Evolutionary conservation across 2,329 filamentous ascomycete genomes (phyloP).

Genomic region (Botryotinia calthae): DNA sequence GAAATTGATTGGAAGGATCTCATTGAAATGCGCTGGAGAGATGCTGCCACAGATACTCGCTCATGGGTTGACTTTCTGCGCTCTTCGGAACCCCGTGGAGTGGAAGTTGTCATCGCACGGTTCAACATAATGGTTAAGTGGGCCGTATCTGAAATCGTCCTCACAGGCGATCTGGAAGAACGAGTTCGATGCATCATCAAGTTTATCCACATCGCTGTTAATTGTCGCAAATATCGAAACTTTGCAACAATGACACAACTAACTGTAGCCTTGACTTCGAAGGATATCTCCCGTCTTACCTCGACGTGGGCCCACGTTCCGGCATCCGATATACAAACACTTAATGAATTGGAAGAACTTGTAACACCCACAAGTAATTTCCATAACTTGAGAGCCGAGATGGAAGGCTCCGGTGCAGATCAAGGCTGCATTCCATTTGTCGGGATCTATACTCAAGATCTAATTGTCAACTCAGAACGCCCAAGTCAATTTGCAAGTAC

Average conservation of each 20-base stretch:
- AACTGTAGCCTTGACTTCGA: slow-evolving; percentile 71
- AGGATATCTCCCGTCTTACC: slow-evolving; percentile 65
- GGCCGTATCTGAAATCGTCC: slow-evolving; percentile 74
- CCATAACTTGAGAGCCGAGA: slow-evolving; percentile 71
- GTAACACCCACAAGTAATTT: slow-evolving; percentile 79
- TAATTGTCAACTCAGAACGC: slow-evolving; percentile 78
- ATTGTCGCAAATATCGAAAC: slow-evolving; percentile 74
- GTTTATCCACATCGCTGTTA: slow-evolving; percentile 75
- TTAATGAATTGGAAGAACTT: slow-evolving; percentile 67
- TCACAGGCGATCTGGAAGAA: slow-evolving; percentile 70
- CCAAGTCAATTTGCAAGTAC: slow-evolving; percentile 71
- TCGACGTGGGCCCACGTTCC: slow-evolving; percentile 73
- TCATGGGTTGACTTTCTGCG: slow-evolving; percentile 83
- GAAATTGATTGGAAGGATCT: slow-evolving; percentile 88
- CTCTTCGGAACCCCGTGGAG: slow-evolving; percentile 67
- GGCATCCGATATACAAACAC: slow-evolving; percentile 59
- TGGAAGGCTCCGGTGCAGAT: slow-evolving; percentile 65
- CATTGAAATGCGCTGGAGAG: slow-evolving; percentile 80
- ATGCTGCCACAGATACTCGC: slow-evolving; percentile 61
- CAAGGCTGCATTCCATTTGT: slow-evolving; percentile 81
- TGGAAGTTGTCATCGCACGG: slow-evolving; percentile 79
- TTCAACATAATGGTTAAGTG: slow-evolving; percentile 90
- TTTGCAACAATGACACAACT: slow-evolving; percentile 83
- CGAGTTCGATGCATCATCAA: slow-evolving; percentile 75
- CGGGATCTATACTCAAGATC: slow-evolving; percentile 78